A percentile compares a stretch with the other conserved stretches of the same genome.
Evolutionary conservation across 306 rosid genomes (phyloP).

Genomic region (Casuarina glauca): DNA sequence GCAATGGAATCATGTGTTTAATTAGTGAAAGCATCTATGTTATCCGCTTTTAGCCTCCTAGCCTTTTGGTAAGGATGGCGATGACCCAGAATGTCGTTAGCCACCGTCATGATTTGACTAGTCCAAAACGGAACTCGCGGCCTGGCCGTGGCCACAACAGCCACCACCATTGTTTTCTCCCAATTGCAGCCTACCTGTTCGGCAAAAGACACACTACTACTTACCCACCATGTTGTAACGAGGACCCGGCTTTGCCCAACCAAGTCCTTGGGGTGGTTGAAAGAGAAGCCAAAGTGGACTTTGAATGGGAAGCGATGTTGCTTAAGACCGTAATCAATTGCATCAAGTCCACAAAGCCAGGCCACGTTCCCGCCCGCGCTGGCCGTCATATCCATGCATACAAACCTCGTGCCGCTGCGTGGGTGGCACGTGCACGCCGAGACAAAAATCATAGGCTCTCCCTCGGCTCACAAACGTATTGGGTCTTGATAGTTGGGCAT

Average conservation of each 20-base stretch:
- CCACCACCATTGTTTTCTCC: neutral
- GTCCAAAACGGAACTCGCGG: conserved; percentile 8
- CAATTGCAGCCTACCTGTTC: too few species aligned
- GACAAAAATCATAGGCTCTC: neutral
- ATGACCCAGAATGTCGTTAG: neutral
- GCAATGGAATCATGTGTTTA: neutral
- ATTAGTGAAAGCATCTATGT: neutral
- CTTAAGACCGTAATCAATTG: too few species aligned
- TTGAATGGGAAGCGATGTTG: neutral
- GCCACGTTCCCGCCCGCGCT: conserved; percentile 4
- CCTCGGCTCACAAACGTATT: neutral
- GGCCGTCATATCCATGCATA: conserved; percentile 1
- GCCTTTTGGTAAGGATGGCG: neutral
- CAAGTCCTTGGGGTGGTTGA: neutral
- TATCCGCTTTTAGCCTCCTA: neutral
- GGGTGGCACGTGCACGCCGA: conserved; percentile 27
- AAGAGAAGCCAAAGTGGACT: neutral
- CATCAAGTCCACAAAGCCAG: neutral
- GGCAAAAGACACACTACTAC: too few species aligned
- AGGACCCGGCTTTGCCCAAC: neutral
- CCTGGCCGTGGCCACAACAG: conserved; percentile 16
- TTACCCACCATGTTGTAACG: too few species aligned
- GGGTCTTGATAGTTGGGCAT: neutral
- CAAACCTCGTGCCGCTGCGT: conserved; percentile 15
- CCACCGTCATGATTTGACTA: neutral